Evolutionary conservation across 495 filamentous ascomycete species (phyloP), one percentile per base, ranked within the genome.

Genomic region (Neurospora sp.): DNA sequence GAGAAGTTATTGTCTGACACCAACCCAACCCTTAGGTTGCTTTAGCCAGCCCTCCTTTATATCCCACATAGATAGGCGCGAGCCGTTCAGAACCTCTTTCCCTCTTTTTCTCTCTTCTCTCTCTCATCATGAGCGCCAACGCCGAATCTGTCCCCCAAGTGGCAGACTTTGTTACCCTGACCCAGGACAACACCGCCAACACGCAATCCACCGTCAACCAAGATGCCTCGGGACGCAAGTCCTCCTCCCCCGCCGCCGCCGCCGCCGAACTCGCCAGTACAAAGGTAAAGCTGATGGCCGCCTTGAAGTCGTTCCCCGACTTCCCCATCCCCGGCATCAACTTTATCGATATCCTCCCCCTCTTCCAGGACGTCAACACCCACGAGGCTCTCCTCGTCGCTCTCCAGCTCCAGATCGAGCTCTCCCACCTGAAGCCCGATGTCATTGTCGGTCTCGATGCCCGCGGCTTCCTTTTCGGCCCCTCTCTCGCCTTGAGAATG

Each of bases 321-420:
- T 98, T 99, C 85, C 96, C 96, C 41, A 91, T 91, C 70, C 91
- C 92, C 7, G 96, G 96, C 81, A 94, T 99, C 80, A 88, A 97
- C 72, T 99, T 99, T 84, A 93, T 98, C 87, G 96, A 99, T 84
- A 98, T 99, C 84, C 90, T 99, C 74, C 96, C 96, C 40, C 91
- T 99, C 77, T 99, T 99, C 86, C 91, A 92, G 81, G 86, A 93
- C 76, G 89, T 90, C n/a, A 78, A 81, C 37, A 84, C 94, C 70
- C 96, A 98, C 83, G 85, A 86, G 72, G 86, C 89, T 37, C 90
- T 99, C 37, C 84, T 98, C 78, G 90, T 91, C 76, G 95, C 93
- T 27, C 90, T 98, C 74, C 93, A 97, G 82, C 87, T 98, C 76
- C 93, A 97, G 78, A 86, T 97, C 73, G 74, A 70, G 3, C 42